A percentile compares a stretch with the other conserved stretches of the same genome.
Conservation (phyloP, 208 protist genomes). For the Naegleria lovaniensis region DNA sequence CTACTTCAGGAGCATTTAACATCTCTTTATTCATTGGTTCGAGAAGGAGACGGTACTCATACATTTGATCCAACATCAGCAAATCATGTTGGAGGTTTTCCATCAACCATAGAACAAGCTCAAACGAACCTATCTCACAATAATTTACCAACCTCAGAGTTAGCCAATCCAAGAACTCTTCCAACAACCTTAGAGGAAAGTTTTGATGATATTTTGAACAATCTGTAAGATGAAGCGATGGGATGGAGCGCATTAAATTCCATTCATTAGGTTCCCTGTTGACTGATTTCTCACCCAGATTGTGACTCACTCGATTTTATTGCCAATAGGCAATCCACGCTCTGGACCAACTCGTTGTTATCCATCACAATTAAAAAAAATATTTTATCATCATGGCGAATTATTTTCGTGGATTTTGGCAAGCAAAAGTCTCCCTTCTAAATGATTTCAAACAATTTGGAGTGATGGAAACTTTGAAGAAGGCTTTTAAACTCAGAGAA, state of each 20-base stretch:
- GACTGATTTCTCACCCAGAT: too few species aligned
- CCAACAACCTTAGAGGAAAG: background rate
- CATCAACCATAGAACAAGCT: background rate
- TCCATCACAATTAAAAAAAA: too few species aligned
- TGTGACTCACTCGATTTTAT: too few species aligned
- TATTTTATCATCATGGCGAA: background rate
- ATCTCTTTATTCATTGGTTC: background rate
- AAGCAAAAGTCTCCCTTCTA: background rate
- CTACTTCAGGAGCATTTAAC: background rate
- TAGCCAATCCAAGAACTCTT: too few species aligned
- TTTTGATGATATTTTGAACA: background rate
- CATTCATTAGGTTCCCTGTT: too few species aligned
- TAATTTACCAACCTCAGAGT: background rate
- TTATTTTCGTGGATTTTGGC: background rate
- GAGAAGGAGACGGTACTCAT: background rate
- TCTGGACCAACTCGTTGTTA: too few species aligned
- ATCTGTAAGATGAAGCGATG: too few species aligned
- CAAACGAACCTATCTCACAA: background rate
- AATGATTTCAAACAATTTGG: conserved; percentile 19
- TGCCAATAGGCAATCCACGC: too few species aligned
- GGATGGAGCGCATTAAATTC: too few species aligned
- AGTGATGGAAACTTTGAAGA: background rate
- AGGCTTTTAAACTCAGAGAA: conserved; percentile 12
- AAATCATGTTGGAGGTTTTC: background rate
- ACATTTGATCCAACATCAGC: background rate